Percentiles rank a stretch among this genome's conserved stretches.
phyloP scores from a whole-genome alignment of 805 yeast species.

The Dipodascus albidus region DNA sequence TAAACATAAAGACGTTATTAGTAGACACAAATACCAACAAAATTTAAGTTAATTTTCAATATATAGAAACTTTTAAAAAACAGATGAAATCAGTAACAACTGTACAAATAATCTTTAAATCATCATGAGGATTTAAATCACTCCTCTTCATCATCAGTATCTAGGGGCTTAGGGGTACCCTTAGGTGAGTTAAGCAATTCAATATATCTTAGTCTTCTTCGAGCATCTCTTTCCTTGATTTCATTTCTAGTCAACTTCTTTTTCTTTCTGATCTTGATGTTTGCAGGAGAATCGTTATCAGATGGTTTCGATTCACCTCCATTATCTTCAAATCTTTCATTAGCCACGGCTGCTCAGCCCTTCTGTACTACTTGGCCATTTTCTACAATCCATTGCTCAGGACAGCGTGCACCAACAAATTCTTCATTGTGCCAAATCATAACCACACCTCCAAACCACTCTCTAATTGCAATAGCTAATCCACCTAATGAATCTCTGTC shows the following conservation, averaged over 20 bases:
- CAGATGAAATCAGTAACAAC: too few species aligned
- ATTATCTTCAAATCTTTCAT: slow-evolving; percentile 72
- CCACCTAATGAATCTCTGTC: slow-evolving; percentile 98
- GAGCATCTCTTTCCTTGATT: slow-evolving; percentile 79
- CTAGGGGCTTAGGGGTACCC: slow-evolving; percentile 93
- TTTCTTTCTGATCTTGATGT: slow-evolving; percentile 83
- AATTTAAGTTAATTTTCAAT: too few species aligned
- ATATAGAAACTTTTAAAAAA: too few species aligned
- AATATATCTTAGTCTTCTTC: slow-evolving; percentile 87
- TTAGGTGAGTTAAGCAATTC: slow-evolving; percentile 95
- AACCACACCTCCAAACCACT: slow-evolving; percentile 97
- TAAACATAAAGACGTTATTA: too few species aligned
- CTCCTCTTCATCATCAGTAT: slow-evolving; percentile 85
- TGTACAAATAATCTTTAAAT: too few species aligned
- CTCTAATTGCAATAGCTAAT: slow-evolving; percentile 92
- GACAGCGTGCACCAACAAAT: slow-evolving; percentile 94
- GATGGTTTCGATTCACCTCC: slow-evolving; percentile 36
- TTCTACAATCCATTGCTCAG: slow-evolving; percentile 97
- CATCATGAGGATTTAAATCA: slow-evolving; percentile 5
- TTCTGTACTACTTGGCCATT: slow-evolving; percentile 80
- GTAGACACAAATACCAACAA: too few species aligned
- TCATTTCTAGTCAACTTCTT: slow-evolving; percentile 97
- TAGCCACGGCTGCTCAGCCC: slow-evolving; percentile 68
- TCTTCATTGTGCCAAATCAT: slow-evolving; percentile 97
- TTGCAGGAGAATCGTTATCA: slow-evolving; percentile 77